Percentiles rank a stretch among this genome's conserved stretches.
Evolutionary conservation across 2,329 filamentous ascomycete genomes (phyloP).

Genomic region (Aspergillus carbonarius): DNA sequence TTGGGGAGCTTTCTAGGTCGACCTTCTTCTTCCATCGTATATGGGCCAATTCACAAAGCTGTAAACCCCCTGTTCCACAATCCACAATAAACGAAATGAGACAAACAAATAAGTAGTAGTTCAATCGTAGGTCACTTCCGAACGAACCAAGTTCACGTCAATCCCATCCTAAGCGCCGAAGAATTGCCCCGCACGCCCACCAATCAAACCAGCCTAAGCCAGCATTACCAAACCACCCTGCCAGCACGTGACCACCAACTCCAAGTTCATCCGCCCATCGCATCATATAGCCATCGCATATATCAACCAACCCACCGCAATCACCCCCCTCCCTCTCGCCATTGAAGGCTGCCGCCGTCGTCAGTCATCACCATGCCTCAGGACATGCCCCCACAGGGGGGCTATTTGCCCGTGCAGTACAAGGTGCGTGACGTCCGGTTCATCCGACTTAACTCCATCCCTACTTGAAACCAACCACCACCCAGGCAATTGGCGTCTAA

Average conservation of each 20-base stretch:
- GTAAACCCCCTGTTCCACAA: no score
- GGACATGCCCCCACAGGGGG: constrained; percentile 93
- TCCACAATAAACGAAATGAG: no score
- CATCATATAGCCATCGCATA: constrained; percentile 11
- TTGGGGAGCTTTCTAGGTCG: constrained; percentile 58
- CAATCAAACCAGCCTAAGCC: constrained; percentile 30
- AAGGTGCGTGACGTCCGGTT: constrained; percentile 62
- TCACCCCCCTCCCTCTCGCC: constrained; percentile 16
- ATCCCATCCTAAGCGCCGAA: background rate
- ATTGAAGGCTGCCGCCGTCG: constrained; percentile 21
- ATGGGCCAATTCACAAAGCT: background rate
- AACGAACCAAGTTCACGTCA: background rate
- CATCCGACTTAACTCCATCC: background rate
- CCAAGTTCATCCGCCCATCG: constrained; percentile 30
- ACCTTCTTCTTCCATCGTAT: constrained; percentile 55
- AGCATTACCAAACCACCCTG: constrained; percentile 29
- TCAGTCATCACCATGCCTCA: constrained; percentile 71
- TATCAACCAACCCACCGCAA: constrained; percentile 18
- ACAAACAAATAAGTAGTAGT: no score
- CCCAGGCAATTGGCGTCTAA: background rate
- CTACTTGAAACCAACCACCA: background rate
- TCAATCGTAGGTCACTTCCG: background rate
- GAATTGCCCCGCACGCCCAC: constrained; percentile 15
- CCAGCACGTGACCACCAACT: constrained; percentile 28
- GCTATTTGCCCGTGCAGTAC: constrained; percentile 96